These are phyloP conservation scores for Lepiota brunneoincarnata DNA, from an alignment of 768 basidiomycete genomes.

Conservation along the genomic window DNA sequence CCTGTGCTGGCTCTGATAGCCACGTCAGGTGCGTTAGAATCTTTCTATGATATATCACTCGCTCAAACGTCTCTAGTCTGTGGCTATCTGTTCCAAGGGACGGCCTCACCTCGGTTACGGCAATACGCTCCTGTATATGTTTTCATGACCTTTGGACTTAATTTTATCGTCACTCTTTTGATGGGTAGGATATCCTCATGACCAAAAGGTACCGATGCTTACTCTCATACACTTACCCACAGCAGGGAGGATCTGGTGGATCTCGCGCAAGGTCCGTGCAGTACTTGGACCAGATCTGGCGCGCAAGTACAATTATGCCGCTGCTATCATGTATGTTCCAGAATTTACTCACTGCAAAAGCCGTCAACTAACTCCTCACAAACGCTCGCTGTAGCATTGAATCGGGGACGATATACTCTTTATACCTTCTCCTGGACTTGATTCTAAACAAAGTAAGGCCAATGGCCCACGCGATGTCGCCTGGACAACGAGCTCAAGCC, in stretches of 20 bases:
- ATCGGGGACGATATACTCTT: background rate
- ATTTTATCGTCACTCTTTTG: constrained; percentile 30
- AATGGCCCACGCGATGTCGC: background rate
- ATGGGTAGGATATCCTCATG: constrained; percentile 23
- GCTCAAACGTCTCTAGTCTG: background rate
- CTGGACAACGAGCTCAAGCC: background rate
- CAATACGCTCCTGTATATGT: constrained; percentile 30
- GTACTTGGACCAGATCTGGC: background rate
- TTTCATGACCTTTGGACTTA: constrained; percentile 29
- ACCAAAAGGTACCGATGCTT: too few relatives aligned
- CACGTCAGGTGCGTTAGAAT: background rate
- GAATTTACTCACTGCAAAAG: background rate
- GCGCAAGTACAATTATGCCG: background rate
- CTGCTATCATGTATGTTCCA: background rate
- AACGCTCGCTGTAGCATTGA: background rate
- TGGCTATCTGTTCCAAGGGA: background rate
- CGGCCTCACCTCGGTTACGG: constrained; percentile 13
- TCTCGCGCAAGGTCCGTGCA: background rate
- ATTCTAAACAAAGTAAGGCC: background rate
- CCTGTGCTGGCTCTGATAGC: background rate
- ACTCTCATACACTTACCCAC: background rate
- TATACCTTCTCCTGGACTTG: background rate
- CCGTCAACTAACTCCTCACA: background rate
- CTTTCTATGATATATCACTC: background rate
- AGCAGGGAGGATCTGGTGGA: constrained; percentile 3